A percentile compares a stretch with the other conserved stretches of the same genome.
phyloP scores from a whole-genome alignment of 176 grass and related monocot genomes.

The Urochloa ruziziensis region DNA sequence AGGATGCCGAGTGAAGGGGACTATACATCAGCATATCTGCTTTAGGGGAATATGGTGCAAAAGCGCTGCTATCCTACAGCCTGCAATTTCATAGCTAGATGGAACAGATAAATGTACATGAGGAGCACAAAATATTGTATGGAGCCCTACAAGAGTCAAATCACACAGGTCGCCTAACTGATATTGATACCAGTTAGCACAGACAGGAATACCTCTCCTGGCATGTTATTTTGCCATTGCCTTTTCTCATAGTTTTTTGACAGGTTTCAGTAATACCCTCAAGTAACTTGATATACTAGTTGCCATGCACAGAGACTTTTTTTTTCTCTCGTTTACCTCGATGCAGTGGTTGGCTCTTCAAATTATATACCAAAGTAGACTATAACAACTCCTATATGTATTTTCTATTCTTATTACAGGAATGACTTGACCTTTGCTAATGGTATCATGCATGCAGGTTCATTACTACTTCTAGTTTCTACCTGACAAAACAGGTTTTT shows the following conservation, averaged over 20 bases:
- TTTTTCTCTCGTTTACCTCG: background rate
- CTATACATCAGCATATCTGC: background rate
- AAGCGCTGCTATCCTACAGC: background rate
- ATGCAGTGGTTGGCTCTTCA: background rate
- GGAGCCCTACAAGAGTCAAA: background rate
- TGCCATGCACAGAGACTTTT: background rate
- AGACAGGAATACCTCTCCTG: background rate
- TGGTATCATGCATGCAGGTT: slow-evolving; percentile 24
- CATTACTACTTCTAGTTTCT: slow-evolving; percentile 12
- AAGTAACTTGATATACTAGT: background rate
- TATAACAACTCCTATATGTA: too few species aligned
- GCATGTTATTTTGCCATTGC: too few species aligned
- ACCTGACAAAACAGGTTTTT: background rate
- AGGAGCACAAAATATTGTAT: background rate
- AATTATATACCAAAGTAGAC: background rate
- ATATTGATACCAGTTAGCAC: background rate
- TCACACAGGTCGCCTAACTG: background rate
- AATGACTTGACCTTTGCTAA: background rate
- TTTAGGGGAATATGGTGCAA: background rate
- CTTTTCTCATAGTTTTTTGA: background rate
- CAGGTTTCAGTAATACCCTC: background rate
- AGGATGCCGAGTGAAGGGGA: background rate
- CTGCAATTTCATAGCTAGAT: background rate
- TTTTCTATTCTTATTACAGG: background rate
- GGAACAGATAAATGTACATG: background rate